These are phyloP conservation scores for Xylariaceae sp. DNA, from an alignment of 2,329 filamentous ascomycete genomes.

Conservation along the genomic window DNA sequence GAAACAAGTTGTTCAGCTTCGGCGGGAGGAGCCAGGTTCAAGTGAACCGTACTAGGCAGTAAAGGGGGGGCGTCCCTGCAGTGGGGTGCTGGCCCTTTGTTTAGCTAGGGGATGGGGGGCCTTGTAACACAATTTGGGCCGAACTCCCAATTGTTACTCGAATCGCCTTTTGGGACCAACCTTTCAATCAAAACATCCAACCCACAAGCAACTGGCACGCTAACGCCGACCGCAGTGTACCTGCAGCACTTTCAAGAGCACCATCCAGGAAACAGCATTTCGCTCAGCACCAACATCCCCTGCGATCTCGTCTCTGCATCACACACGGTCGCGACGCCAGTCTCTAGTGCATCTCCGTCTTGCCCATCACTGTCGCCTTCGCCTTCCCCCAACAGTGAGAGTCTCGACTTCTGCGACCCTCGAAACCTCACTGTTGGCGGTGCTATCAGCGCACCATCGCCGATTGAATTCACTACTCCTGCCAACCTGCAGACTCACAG, in stretches of 20 bases:
- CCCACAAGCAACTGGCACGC: slow-evolving; percentile 11
- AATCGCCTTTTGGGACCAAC: too few relatives aligned
- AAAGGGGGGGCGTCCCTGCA: background rate
- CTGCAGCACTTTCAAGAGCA: slow-evolving; percentile 35
- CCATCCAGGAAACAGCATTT: slow-evolving; percentile 49
- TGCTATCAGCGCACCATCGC: slow-evolving; percentile 47
- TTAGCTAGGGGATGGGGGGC: background rate
- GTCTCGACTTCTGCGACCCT: slow-evolving; percentile 87
- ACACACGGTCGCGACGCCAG: slow-evolving; percentile 14
- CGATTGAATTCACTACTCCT: slow-evolving; percentile 64
- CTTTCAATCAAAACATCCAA: background rate
- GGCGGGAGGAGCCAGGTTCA: too few relatives aligned
- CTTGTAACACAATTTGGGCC: too few relatives aligned
- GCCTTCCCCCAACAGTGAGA: slow-evolving; percentile 71
- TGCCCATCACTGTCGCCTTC: slow-evolving; percentile 87
- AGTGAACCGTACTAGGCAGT: too few relatives aligned
- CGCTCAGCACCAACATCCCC: slow-evolving; percentile 59
- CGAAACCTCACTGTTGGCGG: slow-evolving; percentile 76
- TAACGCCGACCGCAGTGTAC: slow-evolving; percentile 31
- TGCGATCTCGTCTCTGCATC: slow-evolving; percentile 73
- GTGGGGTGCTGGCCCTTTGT: background rate
- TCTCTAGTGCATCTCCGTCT: slow-evolving; percentile 35
- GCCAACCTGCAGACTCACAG: slow-evolving; percentile 62
- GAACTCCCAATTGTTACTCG: too few relatives aligned
- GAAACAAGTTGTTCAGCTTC: too few relatives aligned